These are phyloP conservation scores for Hanseniaspora opuntiae DNA, from an alignment of 805 yeast genomes.

Conservation along the genomic window DNA sequence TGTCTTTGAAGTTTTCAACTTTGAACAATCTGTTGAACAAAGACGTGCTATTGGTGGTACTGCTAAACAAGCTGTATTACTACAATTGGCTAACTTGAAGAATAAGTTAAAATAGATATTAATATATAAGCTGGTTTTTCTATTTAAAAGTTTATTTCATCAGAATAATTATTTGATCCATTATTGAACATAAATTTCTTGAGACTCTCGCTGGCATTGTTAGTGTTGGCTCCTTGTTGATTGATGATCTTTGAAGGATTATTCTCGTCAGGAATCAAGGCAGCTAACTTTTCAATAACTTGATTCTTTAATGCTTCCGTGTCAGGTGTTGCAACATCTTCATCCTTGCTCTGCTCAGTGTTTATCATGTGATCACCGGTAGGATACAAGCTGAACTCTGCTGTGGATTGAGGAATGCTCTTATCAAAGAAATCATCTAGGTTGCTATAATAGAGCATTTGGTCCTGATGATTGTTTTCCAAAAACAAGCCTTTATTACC, in stretches of 20 bases:
- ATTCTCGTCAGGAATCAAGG: conserved; percentile 3
- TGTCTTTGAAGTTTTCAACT: conserved; percentile 74
- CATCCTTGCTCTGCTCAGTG: neutral
- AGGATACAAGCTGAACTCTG: neutral
- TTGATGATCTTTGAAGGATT: neutral
- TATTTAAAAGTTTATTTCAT: conserved; percentile 8
- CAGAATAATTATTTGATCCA: conserved; percentile 6
- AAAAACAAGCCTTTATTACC: neutral
- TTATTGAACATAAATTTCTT: conserved; percentile 4
- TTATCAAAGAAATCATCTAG: conserved; percentile 7
- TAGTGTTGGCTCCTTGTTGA: neutral
- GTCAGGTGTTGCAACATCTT: neutral
- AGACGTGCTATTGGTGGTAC: conserved; percentile 96
- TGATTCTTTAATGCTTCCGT: conserved; percentile 3
- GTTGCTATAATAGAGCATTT: neutral
- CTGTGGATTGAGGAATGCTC: neutral
- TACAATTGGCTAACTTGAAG: conserved; percentile 41
- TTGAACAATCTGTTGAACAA: conserved; percentile 89
- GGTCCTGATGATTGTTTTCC: neutral
- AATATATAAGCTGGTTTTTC: neutral
- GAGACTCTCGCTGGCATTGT: neutral
- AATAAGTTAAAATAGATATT: conserved; percentile 17
- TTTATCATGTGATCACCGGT: neutral
- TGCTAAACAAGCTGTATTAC: conserved; percentile 74
- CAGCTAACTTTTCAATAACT: conserved; percentile 7